phyloP scores from a whole-genome alignment of 2,329 filamentous ascomycete species.

The Colletotrichum sp. region DNA sequence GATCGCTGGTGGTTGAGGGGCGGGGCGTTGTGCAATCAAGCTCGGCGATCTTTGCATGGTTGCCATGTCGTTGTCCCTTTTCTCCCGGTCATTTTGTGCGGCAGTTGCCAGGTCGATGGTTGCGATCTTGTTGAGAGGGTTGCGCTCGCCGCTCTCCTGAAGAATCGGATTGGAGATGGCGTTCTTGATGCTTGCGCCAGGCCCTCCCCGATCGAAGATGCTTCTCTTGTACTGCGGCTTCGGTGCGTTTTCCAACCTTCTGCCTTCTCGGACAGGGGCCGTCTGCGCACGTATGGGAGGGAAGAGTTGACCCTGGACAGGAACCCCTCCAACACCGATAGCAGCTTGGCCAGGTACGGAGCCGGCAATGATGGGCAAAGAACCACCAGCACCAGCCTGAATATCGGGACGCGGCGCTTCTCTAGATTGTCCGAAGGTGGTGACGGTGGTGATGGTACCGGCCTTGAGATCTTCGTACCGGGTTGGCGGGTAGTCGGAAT shows the following conservation, averaged over 20 bases:
- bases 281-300: conserved; percentile 41
- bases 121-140: conserved; percentile 48
- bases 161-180: conserved; percentile 57
- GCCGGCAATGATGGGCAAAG: conserved; percentile 42
- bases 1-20: conserved; percentile 39
- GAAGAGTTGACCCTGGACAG: conserved; percentile 46
- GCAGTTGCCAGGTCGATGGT: conserved; percentile 58
- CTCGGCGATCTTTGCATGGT: conserved; percentile 32
- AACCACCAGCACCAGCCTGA: conserved; percentile 26
- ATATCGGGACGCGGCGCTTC: conserved; percentile 27
- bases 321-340: conserved; percentile 41
- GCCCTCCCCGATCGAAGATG: conserved; percentile 29
- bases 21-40: conserved; percentile 38
- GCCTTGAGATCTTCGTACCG: conserved; percentile 56
- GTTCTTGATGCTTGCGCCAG: conserved; percentile 37
- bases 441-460: conserved; percentile 39
- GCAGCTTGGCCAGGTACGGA: conserved; percentile 39
- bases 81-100: conserved; percentile 49
- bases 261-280: conserved; percentile 23
- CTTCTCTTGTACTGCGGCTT: conserved; percentile 29
- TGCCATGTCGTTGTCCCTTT: conserved; percentile 36
- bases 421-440: conserved; percentile 39
- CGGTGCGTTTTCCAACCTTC: conserved; percentile 19
- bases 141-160: conserved; percentile 36
- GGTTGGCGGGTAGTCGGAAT: conserved; percentile 48